Evolutionary conservation across 164 flowering plant genomes (phyloP).

Genomic region (Piper betle): DNA sequence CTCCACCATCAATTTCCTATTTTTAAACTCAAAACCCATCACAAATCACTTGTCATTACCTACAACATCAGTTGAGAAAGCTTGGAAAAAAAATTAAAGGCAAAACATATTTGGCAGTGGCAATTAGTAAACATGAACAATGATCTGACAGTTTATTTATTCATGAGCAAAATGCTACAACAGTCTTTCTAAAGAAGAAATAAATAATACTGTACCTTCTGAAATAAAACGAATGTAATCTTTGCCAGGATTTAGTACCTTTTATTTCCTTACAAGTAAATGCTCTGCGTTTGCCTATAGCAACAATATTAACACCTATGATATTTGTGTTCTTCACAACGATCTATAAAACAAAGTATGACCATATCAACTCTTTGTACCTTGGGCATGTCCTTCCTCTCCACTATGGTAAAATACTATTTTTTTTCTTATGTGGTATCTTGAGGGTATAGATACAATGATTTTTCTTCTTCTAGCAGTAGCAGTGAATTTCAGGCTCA

Average conservation of each 20-base stretch:
- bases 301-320: not conserved
- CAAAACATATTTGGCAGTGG: too few species aligned
- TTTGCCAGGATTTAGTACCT: not conserved
- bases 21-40: too few species aligned
- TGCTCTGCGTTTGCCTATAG: not conserved
- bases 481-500: not conserved
- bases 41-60: too few species aligned
- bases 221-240: not conserved
- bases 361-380: not conserved
- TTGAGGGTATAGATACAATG: not conserved
- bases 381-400: not conserved
- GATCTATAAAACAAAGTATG: not conserved
- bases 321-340: not conserved
- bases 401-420: too few species aligned
- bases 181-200: too few species aligned
- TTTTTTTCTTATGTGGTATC: not conserved
- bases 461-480: not conserved
- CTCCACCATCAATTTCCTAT: too few species aligned
- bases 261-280: not conserved
- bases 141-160: too few species aligned
- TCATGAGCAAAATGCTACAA: too few species aligned
- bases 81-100: too few species aligned
- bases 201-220: not conserved
- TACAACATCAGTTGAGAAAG: too few species aligned
- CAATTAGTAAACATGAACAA: too few species aligned